Base-by-base conservation (phyloP, 2,329 filamentous ascomycete genomes). In the Emmonsiellopsis sp. region DNA sequence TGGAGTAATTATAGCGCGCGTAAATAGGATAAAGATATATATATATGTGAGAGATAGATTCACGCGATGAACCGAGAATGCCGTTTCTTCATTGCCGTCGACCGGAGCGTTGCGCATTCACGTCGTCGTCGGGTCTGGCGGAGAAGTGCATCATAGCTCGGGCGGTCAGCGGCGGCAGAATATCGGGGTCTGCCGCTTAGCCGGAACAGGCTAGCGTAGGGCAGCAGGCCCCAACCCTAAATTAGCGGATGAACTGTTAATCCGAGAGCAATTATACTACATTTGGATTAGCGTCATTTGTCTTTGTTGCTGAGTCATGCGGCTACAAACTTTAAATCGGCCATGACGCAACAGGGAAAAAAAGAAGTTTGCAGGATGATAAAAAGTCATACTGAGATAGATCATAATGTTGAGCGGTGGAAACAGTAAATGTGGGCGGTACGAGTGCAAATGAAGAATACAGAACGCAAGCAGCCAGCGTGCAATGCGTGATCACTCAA, bases 161-260 rank as follows among this genome's bases (percentile, higher is more conserved):
- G 47, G 35, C 47, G 47, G 47, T 49, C 34, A 31, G 6, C 1
- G 3, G 5, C 4, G 35, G 47, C 47, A 49, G 34, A 49, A 49
- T 41, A 15, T 13, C 31, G 5, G 2, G 10, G 2, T 7, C 7
- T 2, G 0, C 11, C 35, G 8, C 31, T 49, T 38, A n/a, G n/a
- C 47, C 47, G 0, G 4, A 38, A 26, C 7, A 16, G 7, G 47
- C 13, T 40, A 49, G 4, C 6, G 3, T 10, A 40, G 16, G 47
- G 34, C 47, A 40, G 16, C 3, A 13, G 3, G 3, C 10, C 2
- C 2, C 16, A 40, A 40, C 47, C 16, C 47, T 49, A 49, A 49
- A n/a, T 31, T 6, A 2, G 47, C 47, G 47, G 47, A 49, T 38
- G 47, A 49, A 49, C 47, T 31, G 34, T 38, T 38, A 49, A 49